A percentile compares a stretch with the other conserved stretches of the same genome.
Evolutionary conservation across 345 rosid species (phyloP).

Genomic region (Syzygium aromaticum): DNA sequence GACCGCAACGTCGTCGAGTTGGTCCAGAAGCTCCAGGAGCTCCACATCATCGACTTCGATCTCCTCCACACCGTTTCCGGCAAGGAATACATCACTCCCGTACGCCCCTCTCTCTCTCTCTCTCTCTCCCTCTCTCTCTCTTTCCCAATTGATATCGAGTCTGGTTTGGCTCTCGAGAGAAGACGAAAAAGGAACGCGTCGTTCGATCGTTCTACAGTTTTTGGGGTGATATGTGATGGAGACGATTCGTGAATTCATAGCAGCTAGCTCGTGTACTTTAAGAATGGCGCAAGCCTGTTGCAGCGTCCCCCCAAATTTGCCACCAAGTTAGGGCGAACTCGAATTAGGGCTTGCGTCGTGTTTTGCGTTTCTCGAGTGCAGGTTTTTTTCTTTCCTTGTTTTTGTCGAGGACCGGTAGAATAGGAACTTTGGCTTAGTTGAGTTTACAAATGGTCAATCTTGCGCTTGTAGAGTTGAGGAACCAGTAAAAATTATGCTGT

Average conservation of each 20-base stretch:
- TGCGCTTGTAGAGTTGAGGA: neutral
- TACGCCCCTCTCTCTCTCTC: no score
- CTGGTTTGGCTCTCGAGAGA: neutral
- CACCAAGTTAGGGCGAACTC: neutral
- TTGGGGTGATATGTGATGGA: neutral
- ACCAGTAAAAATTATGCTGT: neutral
- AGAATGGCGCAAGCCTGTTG: neutral
- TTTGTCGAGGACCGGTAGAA: neutral
- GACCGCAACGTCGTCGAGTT: conserved; percentile 95
- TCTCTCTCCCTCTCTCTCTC: neutral
- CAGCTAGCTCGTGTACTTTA: neutral
- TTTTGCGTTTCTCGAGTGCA: neutral
- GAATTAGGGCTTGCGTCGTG: neutral
- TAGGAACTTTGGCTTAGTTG: neutral
- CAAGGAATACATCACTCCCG: conserved; percentile 92
- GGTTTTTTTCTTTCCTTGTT: neutral
- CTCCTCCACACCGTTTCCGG: conserved; percentile 98
- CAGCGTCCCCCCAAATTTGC: neutral
- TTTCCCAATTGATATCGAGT: neutral
- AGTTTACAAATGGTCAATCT: neutral
- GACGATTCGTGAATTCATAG: neutral
- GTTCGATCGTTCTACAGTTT: neutral
- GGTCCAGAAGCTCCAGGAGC: conserved; percentile 94
- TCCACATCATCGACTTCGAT: conserved; percentile 84
- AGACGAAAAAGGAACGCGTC: neutral